Evolutionary conservation across 2,329 filamentous ascomycete genomes (phyloP).

Genomic region (Fusarium sp.): DNA sequence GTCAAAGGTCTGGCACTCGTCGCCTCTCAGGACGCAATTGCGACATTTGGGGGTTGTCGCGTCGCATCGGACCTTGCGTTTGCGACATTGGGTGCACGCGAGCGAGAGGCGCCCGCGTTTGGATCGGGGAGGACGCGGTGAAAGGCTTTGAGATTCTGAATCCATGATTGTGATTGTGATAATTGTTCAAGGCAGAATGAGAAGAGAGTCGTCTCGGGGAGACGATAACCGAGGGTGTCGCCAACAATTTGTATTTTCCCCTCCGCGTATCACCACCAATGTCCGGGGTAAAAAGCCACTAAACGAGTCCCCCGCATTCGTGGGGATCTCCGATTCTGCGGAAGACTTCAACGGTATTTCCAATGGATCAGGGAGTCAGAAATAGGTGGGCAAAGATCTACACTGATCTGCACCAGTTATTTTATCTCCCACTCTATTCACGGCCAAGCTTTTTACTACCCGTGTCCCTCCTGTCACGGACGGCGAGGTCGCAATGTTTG

Average conservation of each 20-base stretch:
- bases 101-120: slow-evolving; percentile 33
- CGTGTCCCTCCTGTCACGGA: not conserved
- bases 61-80: slow-evolving; percentile 40
- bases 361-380: not conserved
- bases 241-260: slow-evolving; percentile 36
- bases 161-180: slow-evolving; percentile 10
- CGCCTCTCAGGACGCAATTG: slow-evolving; percentile 39
- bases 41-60: slow-evolving; percentile 40
- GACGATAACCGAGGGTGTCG: slow-evolving; percentile 22
- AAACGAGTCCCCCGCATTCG: slow-evolving; percentile 26
- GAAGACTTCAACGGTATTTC: slow-evolving; percentile 11
- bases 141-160: slow-evolving; percentile 6
- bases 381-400: not conserved
- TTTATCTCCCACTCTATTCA: not conserved
- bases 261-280: slow-evolving; percentile 6
- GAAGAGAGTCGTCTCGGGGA: not conserved
- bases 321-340: slow-evolving; percentile 19
- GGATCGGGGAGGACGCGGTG: slow-evolving; percentile 23
- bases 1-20: slow-evolving; percentile 36
- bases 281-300: slow-evolving; percentile 29
- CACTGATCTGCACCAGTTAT: not conserved
- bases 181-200: too few species aligned
- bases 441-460: not conserved
- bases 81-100: slow-evolving; percentile 37
- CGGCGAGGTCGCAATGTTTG: not conserved